Base-by-base conservation (phyloP, 192 early-diverging fungal genomes). In the Phlyctochytrium bullatum region DNA sequence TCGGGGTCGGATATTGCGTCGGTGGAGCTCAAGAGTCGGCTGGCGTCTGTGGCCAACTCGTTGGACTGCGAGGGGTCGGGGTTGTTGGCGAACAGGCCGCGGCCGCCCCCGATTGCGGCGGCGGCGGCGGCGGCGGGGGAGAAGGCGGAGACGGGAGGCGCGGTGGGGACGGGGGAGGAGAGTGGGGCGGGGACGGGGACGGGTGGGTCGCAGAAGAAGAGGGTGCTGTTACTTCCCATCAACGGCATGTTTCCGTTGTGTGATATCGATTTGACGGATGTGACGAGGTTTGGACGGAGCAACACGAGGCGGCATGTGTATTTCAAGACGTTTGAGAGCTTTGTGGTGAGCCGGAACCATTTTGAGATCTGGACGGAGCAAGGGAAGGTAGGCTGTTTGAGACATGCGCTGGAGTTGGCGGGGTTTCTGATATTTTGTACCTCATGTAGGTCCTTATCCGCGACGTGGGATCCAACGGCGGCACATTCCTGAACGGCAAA, bases 341-440 rank as follows among this genome's bases (percentile, higher is more conserved):
- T 73, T 34, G 80, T 81, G 14, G 80, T 81, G n/a, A 71, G 67
- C 23, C 64, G 78, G 36, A 80, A 74, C 64, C 80, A 81, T 60
- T 35, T 60, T 10, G 78, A 80, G n/a, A 51, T 81, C 17, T 65
- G 40, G 36, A 64, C 24, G 31, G 54, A 56, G 34, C 64, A 74
- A 17, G 77, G 51, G 25, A 73, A 56, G 53, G 75, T 77, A 66
- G 16, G 27, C 12, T 0, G 4, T n/a, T 35, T 20, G 10, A 29
- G 10, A 14, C 56, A 10, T 24, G n/a, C n/a, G 10, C 25, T 58
- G 10, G 29, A 10, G 56, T 24, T 58, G 6, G 25, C 29, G n/a
- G 56, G 29, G 12, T 29, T 6, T 25, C 25, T 14, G 52, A 51
- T 14, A 50, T 50, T 10, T 23, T 50, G 40, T 14, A 34, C 10